Conservation (phyloP, 2,329 filamentous ascomycete genomes). For the Penicillium sp. region DNA sequence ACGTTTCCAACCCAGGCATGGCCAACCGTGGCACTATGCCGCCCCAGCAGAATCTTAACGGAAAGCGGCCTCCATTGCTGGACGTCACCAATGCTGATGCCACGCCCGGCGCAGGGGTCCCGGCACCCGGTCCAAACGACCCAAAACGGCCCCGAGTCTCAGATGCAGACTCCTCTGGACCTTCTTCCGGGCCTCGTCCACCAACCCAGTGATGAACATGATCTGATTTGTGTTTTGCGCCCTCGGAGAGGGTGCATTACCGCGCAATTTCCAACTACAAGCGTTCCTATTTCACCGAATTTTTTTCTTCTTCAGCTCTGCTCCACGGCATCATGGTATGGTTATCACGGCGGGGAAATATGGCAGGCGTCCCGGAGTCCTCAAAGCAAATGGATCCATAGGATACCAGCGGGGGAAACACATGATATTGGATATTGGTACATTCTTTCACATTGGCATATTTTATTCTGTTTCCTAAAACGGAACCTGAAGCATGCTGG, state of each 20-base stretch:
- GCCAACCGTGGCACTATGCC: conserved; percentile 16
- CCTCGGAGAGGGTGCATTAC: neutral
- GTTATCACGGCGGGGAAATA: neutral
- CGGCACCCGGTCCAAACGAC: conserved; percentile 22
- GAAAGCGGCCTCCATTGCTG: conserved; percentile 38
- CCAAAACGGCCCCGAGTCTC: conserved; percentile 28
- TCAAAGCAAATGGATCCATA: neutral
- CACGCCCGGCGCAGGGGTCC: conserved; percentile 17
- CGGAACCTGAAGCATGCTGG: neutral
- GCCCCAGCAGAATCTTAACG: conserved; percentile 29
- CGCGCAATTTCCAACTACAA: neutral
- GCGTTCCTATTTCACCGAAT: neutral
- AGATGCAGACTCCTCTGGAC: conserved; percentile 10
- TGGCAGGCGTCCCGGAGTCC: neutral
- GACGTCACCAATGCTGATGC: conserved; percentile 38
- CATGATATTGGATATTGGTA: neutral
- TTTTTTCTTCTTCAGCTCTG: neutral
- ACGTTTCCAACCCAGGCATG: conserved; percentile 12
- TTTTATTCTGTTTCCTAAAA: neutral
- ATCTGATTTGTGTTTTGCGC: neutral
- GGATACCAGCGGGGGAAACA: neutral
- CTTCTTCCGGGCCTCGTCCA: conserved; percentile 7
- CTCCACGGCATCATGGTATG: neutral
- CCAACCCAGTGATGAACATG: conserved; percentile 2
- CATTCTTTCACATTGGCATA: neutral